phyloP scores from a whole-genome alignment of 1,139 yeast species.

The Nadsonia starkeyi-henricii region DNA sequence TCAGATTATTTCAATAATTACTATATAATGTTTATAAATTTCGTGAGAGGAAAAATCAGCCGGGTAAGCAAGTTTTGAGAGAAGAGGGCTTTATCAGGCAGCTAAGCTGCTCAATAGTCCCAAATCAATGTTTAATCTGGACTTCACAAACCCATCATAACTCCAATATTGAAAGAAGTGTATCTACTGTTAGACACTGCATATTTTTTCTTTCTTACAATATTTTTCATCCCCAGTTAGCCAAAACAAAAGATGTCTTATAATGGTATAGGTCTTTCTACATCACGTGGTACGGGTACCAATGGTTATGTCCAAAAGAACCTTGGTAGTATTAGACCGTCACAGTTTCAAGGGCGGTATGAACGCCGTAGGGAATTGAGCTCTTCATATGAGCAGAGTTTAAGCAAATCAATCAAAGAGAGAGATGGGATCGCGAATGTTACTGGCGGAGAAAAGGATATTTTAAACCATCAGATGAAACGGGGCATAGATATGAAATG shows the following conservation, averaged over 20 bases:
- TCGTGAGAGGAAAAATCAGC: too few species aligned
- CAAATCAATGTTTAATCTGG: too few species aligned
- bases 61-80: too few species aligned
- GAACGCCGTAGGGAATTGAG: slow-evolving; percentile 11
- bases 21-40: too few species aligned
- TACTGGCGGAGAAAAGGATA: slow-evolving; percentile 23
- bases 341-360: slow-evolving; percentile 10
- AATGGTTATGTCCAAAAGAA: slow-evolving; percentile 54
- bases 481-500: slow-evolving; percentile 42
- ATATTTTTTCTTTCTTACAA: too few species aligned
- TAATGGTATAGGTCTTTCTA: slow-evolving; percentile 51
- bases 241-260: slow-evolving; percentile 36
- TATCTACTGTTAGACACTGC: too few species aligned
- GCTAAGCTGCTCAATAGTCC: too few species aligned
- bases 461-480: slow-evolving; percentile 33
- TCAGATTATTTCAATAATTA: too few species aligned
- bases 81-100: too few species aligned
- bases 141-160: too few species aligned
- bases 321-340: slow-evolving; percentile 18
- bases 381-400: slow-evolving; percentile 8
- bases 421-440: slow-evolving; percentile 13
- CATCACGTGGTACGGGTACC: slow-evolving; percentile 61
- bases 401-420: slow-evolving; percentile 9
- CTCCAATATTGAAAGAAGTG: too few species aligned
- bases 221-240: too few species aligned